Base-by-base conservation (phyloP, 192 early-diverging fungal species). In the Jimgerdemannia lactiflua region DNA sequence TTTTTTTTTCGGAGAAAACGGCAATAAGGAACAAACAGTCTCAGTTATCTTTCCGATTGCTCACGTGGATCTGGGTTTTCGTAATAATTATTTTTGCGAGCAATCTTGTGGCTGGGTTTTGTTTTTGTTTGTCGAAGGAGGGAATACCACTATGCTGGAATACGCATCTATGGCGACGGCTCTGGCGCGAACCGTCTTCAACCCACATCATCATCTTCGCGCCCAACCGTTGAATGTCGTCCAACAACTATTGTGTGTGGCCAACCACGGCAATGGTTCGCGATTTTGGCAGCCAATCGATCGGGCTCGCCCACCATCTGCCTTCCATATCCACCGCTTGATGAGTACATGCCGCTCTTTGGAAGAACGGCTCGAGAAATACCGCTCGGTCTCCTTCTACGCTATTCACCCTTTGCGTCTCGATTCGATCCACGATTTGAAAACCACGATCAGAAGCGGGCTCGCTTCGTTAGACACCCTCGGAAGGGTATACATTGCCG, bases 401-500 rank as follows among this genome's bases (percentile, higher is more conserved):
- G 9, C 74, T 17, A 67, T 80, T 3, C 70, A 40, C 42, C 74
- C 78, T 18, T 54, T 76, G 40, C 14, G 67, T 42, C 54, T 66
- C 49, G 39, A 43, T 8, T 65, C 68, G 29, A 40, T 73, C 29
- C 10, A 10, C n/a, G 19, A 19, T 39, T 69, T 80, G 65, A 64
- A 71, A 39, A 59, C 66, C 19, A 70, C 11, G 3, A 68, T 80
- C 8, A 54, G 69, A 39, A 70, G 40, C 44, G 42, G 70, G 39
- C 69, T 80, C 17, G 59, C 69, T 11, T n/a, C 39, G 3, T 44
- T 92, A 68, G 82, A 83, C 63, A 77, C 90, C 42, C 84, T 92
- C 10, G 93, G 93, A 9, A 85, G 93, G 8, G 90, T 94, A 20
- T 94, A 94, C 78, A 70, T 94, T 20, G 87, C 88, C 40, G 74